Evolutionary conservation across 495 filamentous ascomycete species (phyloP).

Genomic region (Neurospora intermedia): DNA sequence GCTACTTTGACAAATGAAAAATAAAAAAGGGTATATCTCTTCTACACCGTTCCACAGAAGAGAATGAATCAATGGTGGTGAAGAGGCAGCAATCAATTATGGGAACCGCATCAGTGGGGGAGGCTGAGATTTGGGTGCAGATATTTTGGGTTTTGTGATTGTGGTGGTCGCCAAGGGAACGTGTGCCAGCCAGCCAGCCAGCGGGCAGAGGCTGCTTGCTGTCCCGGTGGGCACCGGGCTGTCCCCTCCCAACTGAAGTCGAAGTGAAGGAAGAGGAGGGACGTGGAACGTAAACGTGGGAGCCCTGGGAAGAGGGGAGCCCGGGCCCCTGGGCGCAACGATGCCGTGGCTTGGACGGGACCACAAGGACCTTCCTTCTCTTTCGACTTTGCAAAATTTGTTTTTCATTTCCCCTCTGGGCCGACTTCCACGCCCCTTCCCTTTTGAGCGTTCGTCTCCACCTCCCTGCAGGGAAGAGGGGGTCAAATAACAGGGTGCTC

Average conservation of each 20-base stretch:
- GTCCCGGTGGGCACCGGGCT: neutral
- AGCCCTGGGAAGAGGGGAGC: neutral
- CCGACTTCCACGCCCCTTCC: neutral
- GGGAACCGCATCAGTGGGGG: neutral
- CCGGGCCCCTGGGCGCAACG: neutral
- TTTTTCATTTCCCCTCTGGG: neutral
- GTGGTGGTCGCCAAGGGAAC: neutral
- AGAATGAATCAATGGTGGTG: neutral
- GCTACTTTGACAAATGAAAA: neutral
- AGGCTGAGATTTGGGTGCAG: neutral
- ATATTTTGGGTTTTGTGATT: neutral
- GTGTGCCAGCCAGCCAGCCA: neutral
- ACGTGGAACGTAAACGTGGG: neutral
- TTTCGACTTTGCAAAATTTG: neutral
- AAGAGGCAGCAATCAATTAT: neutral
- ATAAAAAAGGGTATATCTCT: neutral
- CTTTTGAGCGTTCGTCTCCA: neutral
- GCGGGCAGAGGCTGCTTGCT: neutral
- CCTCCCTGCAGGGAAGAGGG: neutral
- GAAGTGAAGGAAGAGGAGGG: neutral
- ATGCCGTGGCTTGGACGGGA: neutral
- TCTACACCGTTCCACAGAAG: neutral
- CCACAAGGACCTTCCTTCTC: neutral
- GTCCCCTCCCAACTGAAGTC: neutral
- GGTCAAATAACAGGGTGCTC: too few species aligned